phyloP scores from a whole-genome alignment of 805 yeast species.

The Myxozyma neotropica region DNA sequence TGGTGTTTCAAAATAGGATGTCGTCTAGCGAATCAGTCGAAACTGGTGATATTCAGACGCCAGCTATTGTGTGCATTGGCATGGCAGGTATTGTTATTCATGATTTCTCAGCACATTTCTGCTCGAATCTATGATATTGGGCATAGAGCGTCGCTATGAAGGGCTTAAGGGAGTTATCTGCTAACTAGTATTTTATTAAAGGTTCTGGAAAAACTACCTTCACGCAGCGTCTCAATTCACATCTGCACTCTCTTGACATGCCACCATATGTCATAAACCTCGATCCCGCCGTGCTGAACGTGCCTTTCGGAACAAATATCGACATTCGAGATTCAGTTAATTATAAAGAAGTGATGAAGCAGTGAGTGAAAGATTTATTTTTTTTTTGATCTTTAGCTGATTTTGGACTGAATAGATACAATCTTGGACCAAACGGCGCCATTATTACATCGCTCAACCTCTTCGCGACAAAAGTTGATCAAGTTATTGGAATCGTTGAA shows the following conservation, averaged over 20 bases:
- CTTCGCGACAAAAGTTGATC: conserved; percentile 94
- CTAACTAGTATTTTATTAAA: background rate
- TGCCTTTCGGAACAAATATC: conserved; percentile 93
- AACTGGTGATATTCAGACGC: conserved; percentile 40
- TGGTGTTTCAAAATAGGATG: too few relatives aligned
- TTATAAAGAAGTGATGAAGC: conserved; percentile 95
- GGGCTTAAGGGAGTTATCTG: too few relatives aligned
- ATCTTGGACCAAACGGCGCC: conserved; percentile 97
- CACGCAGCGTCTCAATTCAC: conserved; percentile 91
- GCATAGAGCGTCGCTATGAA: too few relatives aligned
- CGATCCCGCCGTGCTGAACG: conserved; percentile 93
- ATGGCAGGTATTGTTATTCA: conserved; percentile 46
- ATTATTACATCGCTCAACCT: conserved; percentile 92
- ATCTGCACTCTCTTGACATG: conserved; percentile 64
- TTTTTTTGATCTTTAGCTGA: background rate
- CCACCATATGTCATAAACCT: conserved; percentile 92
- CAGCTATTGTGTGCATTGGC: conserved; percentile 53
- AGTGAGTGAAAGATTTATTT: conserved; percentile 40
- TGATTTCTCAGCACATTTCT: too few relatives aligned
- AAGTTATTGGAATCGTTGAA: conserved; percentile 82
- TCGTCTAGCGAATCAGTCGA: background rate
- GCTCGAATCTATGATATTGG: background rate
- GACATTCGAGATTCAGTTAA: conserved; percentile 96
- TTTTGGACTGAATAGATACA: conserved; percentile 48
- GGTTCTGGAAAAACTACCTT: conserved; percentile 96